Evolutionary conservation across 768 basidiomycete species (phyloP), one percentile per base, ranked within the genome.

Genomic region (Amanita molliuscula): DNA sequence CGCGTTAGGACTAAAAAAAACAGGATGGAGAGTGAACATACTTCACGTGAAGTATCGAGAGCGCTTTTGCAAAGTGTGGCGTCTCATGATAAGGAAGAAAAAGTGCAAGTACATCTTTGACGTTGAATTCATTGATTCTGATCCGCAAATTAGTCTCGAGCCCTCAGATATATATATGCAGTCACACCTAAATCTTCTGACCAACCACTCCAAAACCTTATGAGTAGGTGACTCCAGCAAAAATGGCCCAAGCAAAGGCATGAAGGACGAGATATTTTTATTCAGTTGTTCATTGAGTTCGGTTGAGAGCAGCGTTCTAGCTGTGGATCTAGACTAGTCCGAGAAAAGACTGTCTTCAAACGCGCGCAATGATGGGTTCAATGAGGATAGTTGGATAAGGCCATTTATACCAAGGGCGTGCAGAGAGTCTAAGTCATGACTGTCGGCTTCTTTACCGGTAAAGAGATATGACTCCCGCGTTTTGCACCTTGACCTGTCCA

Each of bases 11-110:
- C 34, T 13, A 9, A n/a, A 46, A n/a, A n/a, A 15, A 26, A 11
- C 29, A 5, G 2, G 6, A 2, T 49, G 11, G 23, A 35, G 44
- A 38, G 37, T 26, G 21, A 18, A 68, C 79, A 21, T 55, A 88
- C 87, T 75, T 72, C 50, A 91, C 76, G 57, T 84, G 78, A 47
- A 97, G 68, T 57, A 99, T 91, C 1, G 87, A 80, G 21, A 96
- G 72, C 75, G 97, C 89, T 58, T 96, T 95, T 7, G 85, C 77
- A 64, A 98, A 98, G 62, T 97, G 92, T 0, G 88, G 82, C 4
- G 94, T 88, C 56, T 94, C 90, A 59, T 98, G 92, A 61, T 95
- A 97, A 0, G 96, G 96, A 26, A 97, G 68, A 66, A 98, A 98
- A 20, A 92, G 70, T 6, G 82, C 67, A 5, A 98, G 73, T 23